These are phyloP conservation scores for Globisporangium sylvaticum DNA, from an alignment of 352 stramenopile species.

Conservation along the genomic window DNA sequence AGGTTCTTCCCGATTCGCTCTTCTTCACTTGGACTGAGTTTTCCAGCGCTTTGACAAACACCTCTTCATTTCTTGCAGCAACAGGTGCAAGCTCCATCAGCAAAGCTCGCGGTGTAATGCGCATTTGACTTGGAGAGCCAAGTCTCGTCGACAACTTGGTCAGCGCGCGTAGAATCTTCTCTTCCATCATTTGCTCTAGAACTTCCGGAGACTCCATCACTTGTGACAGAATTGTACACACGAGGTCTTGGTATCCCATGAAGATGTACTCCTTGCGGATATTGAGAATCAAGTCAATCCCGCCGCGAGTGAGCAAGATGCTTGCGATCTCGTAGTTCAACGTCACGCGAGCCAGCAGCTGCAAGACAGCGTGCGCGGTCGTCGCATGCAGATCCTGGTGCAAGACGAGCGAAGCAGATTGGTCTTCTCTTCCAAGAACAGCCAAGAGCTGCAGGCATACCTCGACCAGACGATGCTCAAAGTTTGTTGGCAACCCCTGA, in stretches of 20 bases:
- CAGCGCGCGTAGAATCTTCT: constrained; percentile 76
- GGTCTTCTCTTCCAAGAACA: not conserved
- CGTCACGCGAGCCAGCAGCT: constrained; percentile 64
- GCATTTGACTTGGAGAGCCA: constrained; percentile 66
- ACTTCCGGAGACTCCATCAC: constrained; percentile 79
- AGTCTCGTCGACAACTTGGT: constrained; percentile 72
- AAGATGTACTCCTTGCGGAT: constrained; percentile 48
- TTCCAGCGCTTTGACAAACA: constrained; percentile 72
- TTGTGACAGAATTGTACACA: constrained; percentile 62
- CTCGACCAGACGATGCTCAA: constrained; percentile 35
- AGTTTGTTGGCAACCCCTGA: constrained; percentile 15
- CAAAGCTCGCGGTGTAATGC: constrained; percentile 75
- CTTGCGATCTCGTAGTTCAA: constrained; percentile 71
- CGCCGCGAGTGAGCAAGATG: constrained; percentile 45
- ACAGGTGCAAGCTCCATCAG: constrained; percentile 76
- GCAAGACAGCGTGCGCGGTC: constrained; percentile 65
- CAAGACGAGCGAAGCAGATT: not conserved
- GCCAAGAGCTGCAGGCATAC: constrained; percentile 31
- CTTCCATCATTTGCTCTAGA: constrained; percentile 83
- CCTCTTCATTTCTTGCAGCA: constrained; percentile 65
- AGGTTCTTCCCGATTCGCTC: constrained; percentile 73
- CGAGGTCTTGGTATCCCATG: constrained; percentile 69
- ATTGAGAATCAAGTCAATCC: constrained; percentile 57
- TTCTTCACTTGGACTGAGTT: constrained; percentile 74
- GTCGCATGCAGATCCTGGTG: constrained; percentile 21